Conservation (phyloP, 2,329 filamentous ascomycete genomes). For the Raffaelea arxii region DNA sequence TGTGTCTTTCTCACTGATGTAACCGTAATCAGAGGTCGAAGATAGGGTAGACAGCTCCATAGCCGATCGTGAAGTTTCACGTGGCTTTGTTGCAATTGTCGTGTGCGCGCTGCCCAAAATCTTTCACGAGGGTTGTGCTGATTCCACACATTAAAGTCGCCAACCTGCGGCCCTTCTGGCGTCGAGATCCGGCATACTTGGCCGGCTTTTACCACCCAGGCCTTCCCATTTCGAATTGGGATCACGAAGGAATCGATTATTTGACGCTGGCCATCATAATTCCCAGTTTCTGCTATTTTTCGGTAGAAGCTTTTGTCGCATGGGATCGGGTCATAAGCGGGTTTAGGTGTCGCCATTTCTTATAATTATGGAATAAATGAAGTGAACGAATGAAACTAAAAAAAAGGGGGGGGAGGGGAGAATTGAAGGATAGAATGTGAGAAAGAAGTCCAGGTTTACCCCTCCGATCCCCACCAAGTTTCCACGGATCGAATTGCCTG, state of each 20-base stretch:
- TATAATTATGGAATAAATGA: too few species aligned
- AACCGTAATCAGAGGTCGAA: slow-evolving; percentile 66
- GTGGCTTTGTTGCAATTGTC: slow-evolving; percentile 70
- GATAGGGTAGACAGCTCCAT: slow-evolving; percentile 69
- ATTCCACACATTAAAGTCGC: slow-evolving; percentile 78
- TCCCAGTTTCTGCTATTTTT: slow-evolving; percentile 30
- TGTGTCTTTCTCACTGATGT: slow-evolving; percentile 23
- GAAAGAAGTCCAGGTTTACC: too few species aligned
- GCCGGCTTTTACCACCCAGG: slow-evolving; percentile 62
- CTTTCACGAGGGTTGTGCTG: slow-evolving; percentile 65
- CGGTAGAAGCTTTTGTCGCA: slow-evolving; percentile 45
- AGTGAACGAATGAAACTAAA: too few species aligned
- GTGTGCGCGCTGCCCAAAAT: slow-evolving; percentile 73
- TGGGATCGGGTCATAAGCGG: slow-evolving; percentile 8
- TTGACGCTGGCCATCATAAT: slow-evolving; percentile 32
- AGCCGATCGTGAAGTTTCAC: slow-evolving; percentile 62
- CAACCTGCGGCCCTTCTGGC: slow-evolving; percentile 69
- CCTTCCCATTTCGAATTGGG: slow-evolving; percentile 62
- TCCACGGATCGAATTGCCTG: too few species aligned
- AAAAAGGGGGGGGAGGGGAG: too few species aligned
- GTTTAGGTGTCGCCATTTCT: slow-evolving; percentile 1
- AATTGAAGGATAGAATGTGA: too few species aligned
- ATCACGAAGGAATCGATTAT: slow-evolving; percentile 47
- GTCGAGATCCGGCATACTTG: slow-evolving; percentile 65
- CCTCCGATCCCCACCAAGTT: too few species aligned